Base-by-base conservation (phyloP, 306 rosid species). In the Gleditsia sinensis region DNA sequence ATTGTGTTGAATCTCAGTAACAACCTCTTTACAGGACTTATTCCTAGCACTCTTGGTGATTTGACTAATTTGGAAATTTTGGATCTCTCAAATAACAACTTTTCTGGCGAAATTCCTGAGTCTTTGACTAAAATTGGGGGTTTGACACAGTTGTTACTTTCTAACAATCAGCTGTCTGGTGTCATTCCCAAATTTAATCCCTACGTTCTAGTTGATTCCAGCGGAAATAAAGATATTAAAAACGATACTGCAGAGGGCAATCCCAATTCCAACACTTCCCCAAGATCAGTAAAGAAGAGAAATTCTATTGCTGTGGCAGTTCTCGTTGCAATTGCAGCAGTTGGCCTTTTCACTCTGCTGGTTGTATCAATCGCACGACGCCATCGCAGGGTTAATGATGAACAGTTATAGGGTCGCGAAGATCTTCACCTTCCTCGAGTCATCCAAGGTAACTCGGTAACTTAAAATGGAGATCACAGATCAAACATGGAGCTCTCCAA, bases 1-100 rank as follows among this genome's bases (percentile, higher is more conserved):
- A 77, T 83, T 71, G 59, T 84, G 20, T 61, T 93, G 85, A 88
- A 93, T 81, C 93, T 93, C 75, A 90, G 98, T 74, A 79, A 72
- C 83, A 93, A 90, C 81, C 81, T 0, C 50, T 87, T 93, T 27
- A 36, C 25, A 24, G 96, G 93, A 39, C 9, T 20, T 12, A 90
- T 92, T 74, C 91, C 90, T 0, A 0, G 0, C 2, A 50, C 33
- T 57, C 83, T 93, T 8, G 3, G 32, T n/a, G n/a, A n/a, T n/a
- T n/a, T n/a, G n/a, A n/a, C n/a, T n/a, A n/a, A n/a, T n/a, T n/a
- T n/a, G n/a, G n/a, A n/a, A n/a, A n/a, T n/a, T n/a, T n/a, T n/a
- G n/a, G n/a, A n/a, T n/a, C n/a, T n/a, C n/a, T n/a, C n/a, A n/a
- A n/a, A n/a, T n/a, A n/a, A n/a, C n/a, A n/a, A n/a, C n/a, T n/a